phyloP scores from a whole-genome alignment of 352 stramenopile genomes.

The Chrysophaeum taylorii region DNA sequence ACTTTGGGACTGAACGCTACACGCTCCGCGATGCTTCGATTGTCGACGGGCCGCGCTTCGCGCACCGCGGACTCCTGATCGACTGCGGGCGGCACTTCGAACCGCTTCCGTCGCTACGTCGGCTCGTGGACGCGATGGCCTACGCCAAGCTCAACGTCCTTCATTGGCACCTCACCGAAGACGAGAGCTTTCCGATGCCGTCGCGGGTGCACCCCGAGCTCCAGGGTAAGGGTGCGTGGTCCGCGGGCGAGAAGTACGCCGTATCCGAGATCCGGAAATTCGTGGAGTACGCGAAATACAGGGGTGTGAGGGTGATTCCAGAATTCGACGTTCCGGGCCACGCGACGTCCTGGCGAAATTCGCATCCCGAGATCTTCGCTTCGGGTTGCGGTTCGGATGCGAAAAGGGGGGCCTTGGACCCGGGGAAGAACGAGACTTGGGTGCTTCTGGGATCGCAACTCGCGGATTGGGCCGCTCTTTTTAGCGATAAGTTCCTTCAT shows the following conservation, averaged over 20 bases:
- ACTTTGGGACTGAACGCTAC: slow-evolving; percentile 28
- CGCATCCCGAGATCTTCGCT: slow-evolving; percentile 35
- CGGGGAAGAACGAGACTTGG: slow-evolving; percentile 28
- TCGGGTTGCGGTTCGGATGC: too few species aligned
- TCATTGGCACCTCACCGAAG: slow-evolving; percentile 43
- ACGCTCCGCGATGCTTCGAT: slow-evolving; percentile 25
- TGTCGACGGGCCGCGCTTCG: slow-evolving; percentile 37
- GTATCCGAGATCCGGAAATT: slow-evolving; percentile 39
- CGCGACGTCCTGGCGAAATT: slow-evolving; percentile 29
- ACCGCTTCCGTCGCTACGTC: slow-evolving; percentile 32
- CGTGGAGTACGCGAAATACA: slow-evolving; percentile 39
- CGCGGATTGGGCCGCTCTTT: slow-evolving; percentile 33
- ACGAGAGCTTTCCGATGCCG: slow-evolving; percentile 35
- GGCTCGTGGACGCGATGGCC: slow-evolving; percentile 32
- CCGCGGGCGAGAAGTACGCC: slow-evolving; percentile 35
- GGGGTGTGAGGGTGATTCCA: slow-evolving; percentile 47
- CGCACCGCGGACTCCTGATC: slow-evolving; percentile 54
- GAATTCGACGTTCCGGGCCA: slow-evolving; percentile 59
- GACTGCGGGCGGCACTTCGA: slow-evolving; percentile 57
- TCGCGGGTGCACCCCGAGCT: slow-evolving; percentile 25
- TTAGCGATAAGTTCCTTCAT: slow-evolving; percentile 48
- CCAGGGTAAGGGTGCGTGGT: slow-evolving; percentile 17
- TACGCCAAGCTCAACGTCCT: slow-evolving; percentile 43
- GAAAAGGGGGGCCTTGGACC: too few species aligned
- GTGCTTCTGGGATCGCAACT: slow-evolving; percentile 31